phyloP scores from a whole-genome alignment of 169 alveolate species.

The Cyclospora cayetanensis region DNA sequence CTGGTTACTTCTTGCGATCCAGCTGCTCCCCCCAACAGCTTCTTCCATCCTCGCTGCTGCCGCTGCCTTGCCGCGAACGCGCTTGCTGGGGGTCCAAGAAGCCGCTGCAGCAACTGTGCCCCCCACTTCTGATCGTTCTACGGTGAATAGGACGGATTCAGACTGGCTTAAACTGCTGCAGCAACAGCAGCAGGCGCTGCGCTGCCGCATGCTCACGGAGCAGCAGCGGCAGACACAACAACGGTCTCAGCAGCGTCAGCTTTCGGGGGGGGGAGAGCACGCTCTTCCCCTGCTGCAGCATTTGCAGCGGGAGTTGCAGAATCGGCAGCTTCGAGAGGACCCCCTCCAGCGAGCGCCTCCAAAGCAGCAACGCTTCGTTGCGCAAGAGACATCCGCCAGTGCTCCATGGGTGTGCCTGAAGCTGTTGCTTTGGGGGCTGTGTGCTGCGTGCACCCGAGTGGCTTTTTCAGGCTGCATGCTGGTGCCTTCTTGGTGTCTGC shows the following conservation, averaged over 20 bases:
- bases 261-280: background rate
- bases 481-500: too few species aligned
- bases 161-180: background rate
- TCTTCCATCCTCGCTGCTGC: background rate
- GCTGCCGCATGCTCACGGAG: too few species aligned
- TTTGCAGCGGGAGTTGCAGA: background rate
- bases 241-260: background rate
- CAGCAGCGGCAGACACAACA: background rate
- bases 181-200: background rate
- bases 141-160: background rate
- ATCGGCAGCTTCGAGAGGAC: background rate
- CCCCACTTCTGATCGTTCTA: background rate
- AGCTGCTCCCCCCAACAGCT: background rate
- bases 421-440: too few species aligned
- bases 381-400: too few species aligned
- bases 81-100: background rate
- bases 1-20: background rate
- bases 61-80: background rate
- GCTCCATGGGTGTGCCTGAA: too few species aligned
- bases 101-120: background rate
- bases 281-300: background rate
- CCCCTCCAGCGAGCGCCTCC: too few species aligned
- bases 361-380: too few species aligned
- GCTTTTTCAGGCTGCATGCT: too few species aligned
- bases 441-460: too few species aligned